Conservation (phyloP, 352 stramenopile genomes). For the Pythium utonaiense region DNA sequence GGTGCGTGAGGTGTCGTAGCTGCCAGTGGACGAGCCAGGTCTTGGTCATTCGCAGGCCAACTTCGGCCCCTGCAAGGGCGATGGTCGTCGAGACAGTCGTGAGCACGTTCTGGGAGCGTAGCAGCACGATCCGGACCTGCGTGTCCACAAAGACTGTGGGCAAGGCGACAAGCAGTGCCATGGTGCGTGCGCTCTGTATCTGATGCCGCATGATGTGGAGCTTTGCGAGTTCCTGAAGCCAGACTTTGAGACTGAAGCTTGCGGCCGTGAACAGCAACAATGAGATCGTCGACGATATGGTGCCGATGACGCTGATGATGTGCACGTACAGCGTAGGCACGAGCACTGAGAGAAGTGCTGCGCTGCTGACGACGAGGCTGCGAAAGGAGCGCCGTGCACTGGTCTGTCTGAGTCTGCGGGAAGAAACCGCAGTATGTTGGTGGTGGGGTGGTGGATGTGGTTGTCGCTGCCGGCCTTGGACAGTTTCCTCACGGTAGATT, state of each 20-base stretch:
- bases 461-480: not conserved
- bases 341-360: conserved; percentile 1
- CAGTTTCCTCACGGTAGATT: conserved; percentile 9
- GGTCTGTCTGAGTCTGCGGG: too few species aligned
- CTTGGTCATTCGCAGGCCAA: conserved; percentile 25
- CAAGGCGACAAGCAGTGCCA: conserved; percentile 21
- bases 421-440: too few species aligned
- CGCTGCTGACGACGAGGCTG: not conserved
- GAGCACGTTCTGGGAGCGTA: conserved; percentile 23
- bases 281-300: not conserved
- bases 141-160: conserved; percentile 36
- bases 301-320: conserved; percentile 7
- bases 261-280: not conserved
- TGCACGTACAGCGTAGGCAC: conserved; percentile 10
- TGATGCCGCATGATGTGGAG: conserved; percentile 1
- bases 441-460: too few species aligned
- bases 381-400: not conserved
- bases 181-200: conserved; percentile 10
- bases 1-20: too few species aligned
- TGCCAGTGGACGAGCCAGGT: conserved; percentile 15
- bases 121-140: conserved; percentile 30
- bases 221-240: conserved; percentile 20
- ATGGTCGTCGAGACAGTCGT: conserved; percentile 21
- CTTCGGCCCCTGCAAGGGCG: conserved; percentile 23
- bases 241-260: conserved; percentile 18